phyloP scores from a whole-genome alignment of 768 basidiomycete genomes.

The Ramaria sp. region DNA sequence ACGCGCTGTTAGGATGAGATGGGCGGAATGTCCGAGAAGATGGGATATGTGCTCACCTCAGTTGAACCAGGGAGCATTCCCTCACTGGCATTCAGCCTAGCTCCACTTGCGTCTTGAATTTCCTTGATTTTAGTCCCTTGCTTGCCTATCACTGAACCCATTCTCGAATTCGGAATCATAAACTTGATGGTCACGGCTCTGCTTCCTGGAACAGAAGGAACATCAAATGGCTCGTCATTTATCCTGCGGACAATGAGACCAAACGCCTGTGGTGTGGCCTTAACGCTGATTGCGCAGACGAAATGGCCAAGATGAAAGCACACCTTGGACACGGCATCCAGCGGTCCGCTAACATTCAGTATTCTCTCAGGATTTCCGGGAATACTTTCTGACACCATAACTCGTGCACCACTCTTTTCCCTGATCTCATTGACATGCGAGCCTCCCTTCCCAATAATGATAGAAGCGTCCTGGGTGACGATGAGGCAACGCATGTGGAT shows the following conservation, averaged over 20 bases:
- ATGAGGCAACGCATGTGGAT: constrained; percentile 98
- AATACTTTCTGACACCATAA: constrained; percentile 97
- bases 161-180: constrained; percentile 98
- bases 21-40: constrained; percentile 10
- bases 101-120: constrained; percentile 97
- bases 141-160: constrained; percentile 99
- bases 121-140: constrained; percentile 98
- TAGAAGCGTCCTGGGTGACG: constrained; percentile 97
- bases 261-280: constrained; percentile 58
- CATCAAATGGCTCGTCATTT: constrained; percentile 98
- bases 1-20: constrained; percentile 56
- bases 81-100: constrained; percentile 91
- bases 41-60: constrained; percentile 49
- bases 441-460: constrained; percentile 95
- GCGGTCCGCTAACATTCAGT: constrained; percentile 87
- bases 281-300: neutral
- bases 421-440: constrained; percentile 97
- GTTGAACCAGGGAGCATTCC: constrained; percentile 99
- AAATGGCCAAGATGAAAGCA: constrained; percentile 16
- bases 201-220: constrained; percentile 94
- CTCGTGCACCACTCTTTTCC: constrained; percentile 92
- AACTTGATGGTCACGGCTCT: constrained; percentile 99
- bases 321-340: constrained; percentile 98
- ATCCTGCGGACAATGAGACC: constrained; percentile 97
- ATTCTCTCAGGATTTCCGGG: constrained; percentile 99